Percentiles rank a stretch among this genome's conserved stretches.
phyloP scores from a whole-genome alignment of 2,329 filamentous ascomycete genomes.

The Stemphylium lycopersici region DNA sequence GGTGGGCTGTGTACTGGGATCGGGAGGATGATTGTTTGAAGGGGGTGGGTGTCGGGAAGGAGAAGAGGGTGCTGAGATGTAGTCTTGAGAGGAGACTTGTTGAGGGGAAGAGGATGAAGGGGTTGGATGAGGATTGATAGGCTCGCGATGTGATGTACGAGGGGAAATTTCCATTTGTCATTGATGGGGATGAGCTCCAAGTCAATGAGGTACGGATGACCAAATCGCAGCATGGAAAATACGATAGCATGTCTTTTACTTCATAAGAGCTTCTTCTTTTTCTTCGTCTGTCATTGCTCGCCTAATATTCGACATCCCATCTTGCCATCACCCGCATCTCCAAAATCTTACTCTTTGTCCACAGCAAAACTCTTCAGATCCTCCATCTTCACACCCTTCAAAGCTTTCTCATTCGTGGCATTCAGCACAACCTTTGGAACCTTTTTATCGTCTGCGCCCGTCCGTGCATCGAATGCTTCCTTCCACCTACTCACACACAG shows the following conservation, averaged over 20 bases:
- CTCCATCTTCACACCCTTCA: slow-evolving; percentile 56
- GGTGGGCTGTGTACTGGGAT: slow-evolving; percentile 62
- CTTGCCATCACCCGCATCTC: no score
- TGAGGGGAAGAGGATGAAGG: slow-evolving; percentile 19
- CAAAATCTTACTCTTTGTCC: slow-evolving; percentile 36
- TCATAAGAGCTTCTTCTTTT: no score
- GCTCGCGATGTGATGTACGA: no score
- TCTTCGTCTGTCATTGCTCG: no score
- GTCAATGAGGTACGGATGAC: no score
- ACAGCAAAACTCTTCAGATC: slow-evolving; percentile 59
- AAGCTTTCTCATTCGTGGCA: slow-evolving; percentile 60
- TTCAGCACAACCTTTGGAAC: slow-evolving; percentile 58
- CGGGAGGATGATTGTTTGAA: slow-evolving; percentile 54
- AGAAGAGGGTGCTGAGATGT: slow-evolving; percentile 52
- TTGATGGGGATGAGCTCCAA: no score
- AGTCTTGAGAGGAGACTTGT: slow-evolving; percentile 53
- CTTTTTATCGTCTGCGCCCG: slow-evolving; percentile 53
- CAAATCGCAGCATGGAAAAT: no score
- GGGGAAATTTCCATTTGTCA: no score
- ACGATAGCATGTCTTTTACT: no score
- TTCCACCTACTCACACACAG: slow-evolving; percentile 66
- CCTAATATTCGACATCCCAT: no score
- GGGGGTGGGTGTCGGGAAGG: slow-evolving; percentile 44
- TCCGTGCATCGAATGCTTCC: slow-evolving; percentile 63
- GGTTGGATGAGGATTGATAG: slow-evolving; percentile 20